A percentile compares a stretch with the other conserved stretches of the same genome.
phyloP scores from a whole-genome alignment of 805 yeast species.

The Candida coquimbonensis region DNA sequence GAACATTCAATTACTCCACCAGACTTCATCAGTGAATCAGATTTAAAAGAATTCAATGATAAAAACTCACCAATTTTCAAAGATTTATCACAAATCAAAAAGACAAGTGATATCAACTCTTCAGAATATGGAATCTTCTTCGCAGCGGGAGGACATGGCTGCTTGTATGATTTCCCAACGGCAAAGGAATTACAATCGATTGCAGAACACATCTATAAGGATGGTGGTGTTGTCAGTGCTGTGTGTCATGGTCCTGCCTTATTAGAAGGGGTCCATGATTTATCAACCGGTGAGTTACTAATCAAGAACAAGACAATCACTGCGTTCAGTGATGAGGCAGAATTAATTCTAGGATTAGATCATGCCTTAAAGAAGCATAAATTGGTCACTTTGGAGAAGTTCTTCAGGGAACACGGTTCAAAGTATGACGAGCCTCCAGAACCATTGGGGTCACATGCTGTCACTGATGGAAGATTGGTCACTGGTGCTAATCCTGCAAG shows the following conservation, averaged over 20 bases:
- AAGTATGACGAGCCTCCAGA: constrained; percentile 38
- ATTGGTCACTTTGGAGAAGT: constrained; percentile 31
- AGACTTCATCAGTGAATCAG: constrained; percentile 37
- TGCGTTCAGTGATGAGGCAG: constrained; percentile 52
- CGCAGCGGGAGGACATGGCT: constrained; percentile 65
- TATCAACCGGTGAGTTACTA: constrained; percentile 34
- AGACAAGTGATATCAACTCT: constrained; percentile 41
- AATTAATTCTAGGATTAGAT: constrained; percentile 24
- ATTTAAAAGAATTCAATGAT: constrained; percentile 33
- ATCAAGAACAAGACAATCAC: constrained; percentile 49
- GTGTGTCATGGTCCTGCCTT: constrained; percentile 67
- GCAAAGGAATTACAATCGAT: constrained; percentile 39
- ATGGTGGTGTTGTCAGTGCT: constrained; percentile 53
- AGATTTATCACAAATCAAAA: constrained; percentile 34
- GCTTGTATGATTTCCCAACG: constrained; percentile 49
- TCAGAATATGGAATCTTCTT: constrained; percentile 45
- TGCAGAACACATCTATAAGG: constrained; percentile 39
- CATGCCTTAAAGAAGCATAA: constrained; percentile 21
- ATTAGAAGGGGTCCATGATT: constrained; percentile 41
- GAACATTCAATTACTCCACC: constrained; percentile 41
- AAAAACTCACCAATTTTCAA: constrained; percentile 31
- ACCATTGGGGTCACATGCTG: constrained; percentile 44
- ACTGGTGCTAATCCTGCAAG: constrained; percentile 65
- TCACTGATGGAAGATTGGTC: constrained; percentile 51
- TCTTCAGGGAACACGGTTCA: constrained; percentile 36